phyloP scores from a whole-genome alignment of 306 rosid species.

The Rosa persica region DNA sequence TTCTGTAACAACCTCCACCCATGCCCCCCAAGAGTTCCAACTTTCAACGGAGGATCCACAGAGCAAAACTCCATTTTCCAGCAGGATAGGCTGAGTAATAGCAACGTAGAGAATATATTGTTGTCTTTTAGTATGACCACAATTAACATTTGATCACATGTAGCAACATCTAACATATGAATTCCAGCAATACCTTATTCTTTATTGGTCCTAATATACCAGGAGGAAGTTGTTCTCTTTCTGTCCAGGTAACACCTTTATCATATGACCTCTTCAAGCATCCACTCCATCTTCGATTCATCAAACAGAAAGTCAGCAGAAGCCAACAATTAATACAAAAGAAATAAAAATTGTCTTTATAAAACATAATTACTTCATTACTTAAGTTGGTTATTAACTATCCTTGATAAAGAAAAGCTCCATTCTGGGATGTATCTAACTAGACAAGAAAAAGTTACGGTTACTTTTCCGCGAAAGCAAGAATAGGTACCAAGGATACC shows the following conservation, averaged over 20 bases:
- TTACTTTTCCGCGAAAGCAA: neutral
- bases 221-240: constrained; percentile 94
- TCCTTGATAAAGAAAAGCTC: neutral
- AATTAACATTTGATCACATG: neutral
- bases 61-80: constrained; percentile 66
- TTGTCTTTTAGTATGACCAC: neutral
- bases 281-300: constrained; percentile 80
- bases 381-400: neutral
- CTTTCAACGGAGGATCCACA: constrained; percentile 99
- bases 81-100: constrained; percentile 76
- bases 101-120: constrained; percentile 11
- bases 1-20: constrained; percentile 71
- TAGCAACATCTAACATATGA: constrained; percentile 3
- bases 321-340: neutral
- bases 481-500: neutral
- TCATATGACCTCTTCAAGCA: constrained; percentile 81
- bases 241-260: constrained; percentile 74
- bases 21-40: constrained; percentile 98
- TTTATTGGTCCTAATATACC: constrained; percentile 97
- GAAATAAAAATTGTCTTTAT: neutral
- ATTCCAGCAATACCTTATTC: constrained; percentile 64
- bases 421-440: neutral
- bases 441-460: neutral
- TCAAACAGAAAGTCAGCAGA: constrained; percentile 19
- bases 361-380: neutral